These are phyloP conservation scores for Penicillium paradoxum DNA, from an alignment of 495 filamentous ascomycete species.

Conservation along the genomic window DNA sequence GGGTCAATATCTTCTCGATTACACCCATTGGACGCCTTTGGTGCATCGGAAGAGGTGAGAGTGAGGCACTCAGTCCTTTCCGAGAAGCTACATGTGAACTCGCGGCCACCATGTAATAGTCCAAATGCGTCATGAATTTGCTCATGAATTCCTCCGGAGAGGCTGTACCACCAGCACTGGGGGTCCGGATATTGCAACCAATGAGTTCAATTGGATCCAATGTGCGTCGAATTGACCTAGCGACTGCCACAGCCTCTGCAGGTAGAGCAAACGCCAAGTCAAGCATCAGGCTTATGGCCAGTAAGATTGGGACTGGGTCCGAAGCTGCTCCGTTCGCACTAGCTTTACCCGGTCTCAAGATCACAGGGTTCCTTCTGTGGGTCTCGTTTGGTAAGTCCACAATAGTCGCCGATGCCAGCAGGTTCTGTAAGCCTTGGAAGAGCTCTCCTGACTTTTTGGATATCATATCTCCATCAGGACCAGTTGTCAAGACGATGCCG, in stretches of 20 bases:
- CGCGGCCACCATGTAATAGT: neutral
- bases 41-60: neutral
- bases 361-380: neutral
- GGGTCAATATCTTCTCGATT: constrained; percentile 5
- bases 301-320: neutral
- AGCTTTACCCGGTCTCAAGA: neutral
- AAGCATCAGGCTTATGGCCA: constrained; percentile 3
- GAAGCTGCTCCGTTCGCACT: neutral
- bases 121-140: neutral
- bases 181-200: constrained; percentile 3
- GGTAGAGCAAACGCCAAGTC: neutral
- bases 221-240: constrained; percentile 2
- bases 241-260: constrained; percentile 1
- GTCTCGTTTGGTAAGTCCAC: neutral
- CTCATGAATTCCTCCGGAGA: neutral
- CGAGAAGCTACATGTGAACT: neutral
- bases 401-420: neutral
- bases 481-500: neutral
- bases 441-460: neutral
- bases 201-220: constrained; percentile 6
- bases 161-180: neutral
- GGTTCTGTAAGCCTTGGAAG: neutral
- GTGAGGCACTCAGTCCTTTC: neutral
- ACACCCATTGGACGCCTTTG: neutral
- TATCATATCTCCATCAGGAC: neutral